A percentile compares a stretch with the other conserved stretches of the same genome.
phyloP scores from a whole-genome alignment of 257 asterid species.

The Nicotiana tomentosiformis region DNA sequence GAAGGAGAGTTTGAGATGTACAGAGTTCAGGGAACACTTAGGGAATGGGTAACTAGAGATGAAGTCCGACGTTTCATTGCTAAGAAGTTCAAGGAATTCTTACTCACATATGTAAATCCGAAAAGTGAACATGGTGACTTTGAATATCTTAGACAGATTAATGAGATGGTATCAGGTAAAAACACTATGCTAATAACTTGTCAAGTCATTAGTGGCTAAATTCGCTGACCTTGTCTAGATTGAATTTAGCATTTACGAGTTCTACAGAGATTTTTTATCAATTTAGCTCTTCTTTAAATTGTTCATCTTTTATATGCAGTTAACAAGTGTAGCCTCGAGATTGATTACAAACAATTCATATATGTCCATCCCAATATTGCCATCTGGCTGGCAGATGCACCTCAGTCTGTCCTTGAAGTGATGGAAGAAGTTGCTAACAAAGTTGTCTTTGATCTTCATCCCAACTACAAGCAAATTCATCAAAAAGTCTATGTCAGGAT shows the following conservation, averaged over 20 bases:
- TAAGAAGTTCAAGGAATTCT: slow-evolving; percentile 80
- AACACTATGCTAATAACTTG: not conserved
- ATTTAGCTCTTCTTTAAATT: slow-evolving; percentile 13
- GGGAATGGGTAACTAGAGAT: slow-evolving; percentile 99
- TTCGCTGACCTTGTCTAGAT: not conserved
- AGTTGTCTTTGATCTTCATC: slow-evolving; percentile 77
- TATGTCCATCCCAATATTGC: slow-evolving; percentile 86
- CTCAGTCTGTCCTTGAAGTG: slow-evolving; percentile 95
- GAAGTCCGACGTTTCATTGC: slow-evolving; percentile 95
- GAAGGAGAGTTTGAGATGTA: slow-evolving; percentile 87
- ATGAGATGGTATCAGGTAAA: slow-evolving; percentile 91
- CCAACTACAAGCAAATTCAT: slow-evolving; percentile 81
- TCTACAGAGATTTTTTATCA: not conserved
- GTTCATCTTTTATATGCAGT: slow-evolving; percentile 42
- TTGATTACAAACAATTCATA: slow-evolving; percentile 88
- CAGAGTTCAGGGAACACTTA: slow-evolving; percentile 88
- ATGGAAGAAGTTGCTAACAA: slow-evolving; percentile 98
- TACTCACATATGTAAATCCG: slow-evolving; percentile 76
- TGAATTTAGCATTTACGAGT: not conserved
- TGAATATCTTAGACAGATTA: slow-evolving; percentile 89
- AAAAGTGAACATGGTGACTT: slow-evolving; percentile 73
- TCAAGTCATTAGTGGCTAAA: not conserved
- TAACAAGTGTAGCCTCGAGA: slow-evolving; percentile 96
- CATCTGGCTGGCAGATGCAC: slow-evolving; percentile 99
- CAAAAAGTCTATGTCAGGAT: slow-evolving; percentile 83